A percentile compares a stretch with the other conserved stretches of the same genome.
phyloP scores from a whole-genome alignment of 176 grass and related monocot species.

The Oryza coarctata region DNA sequence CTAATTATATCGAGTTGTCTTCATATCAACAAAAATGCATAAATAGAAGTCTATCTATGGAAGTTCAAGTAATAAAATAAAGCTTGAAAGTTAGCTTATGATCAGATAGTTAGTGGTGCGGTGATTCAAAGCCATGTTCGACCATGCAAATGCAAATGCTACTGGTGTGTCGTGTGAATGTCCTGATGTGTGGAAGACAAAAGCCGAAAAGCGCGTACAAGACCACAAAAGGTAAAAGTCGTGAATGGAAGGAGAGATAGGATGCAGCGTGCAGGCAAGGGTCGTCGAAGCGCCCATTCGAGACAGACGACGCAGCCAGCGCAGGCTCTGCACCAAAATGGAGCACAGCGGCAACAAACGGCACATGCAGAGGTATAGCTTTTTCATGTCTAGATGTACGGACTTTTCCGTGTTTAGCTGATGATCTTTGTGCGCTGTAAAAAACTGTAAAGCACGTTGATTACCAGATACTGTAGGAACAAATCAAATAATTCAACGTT shows the following conservation, averaged over 20 bases:
- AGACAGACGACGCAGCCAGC: not conserved
- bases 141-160: too few species aligned
- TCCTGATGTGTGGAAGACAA: not conserved
- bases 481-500: too few species aligned
- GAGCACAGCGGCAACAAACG: not conserved
- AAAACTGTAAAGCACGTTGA: not conserved
- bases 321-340: not conserved
- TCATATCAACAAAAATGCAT: too few species aligned
- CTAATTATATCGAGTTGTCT: too few species aligned
- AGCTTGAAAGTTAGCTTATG: too few species aligned
- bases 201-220: not conserved
- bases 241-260: not conserved
- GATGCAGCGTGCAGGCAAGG: not conserved
- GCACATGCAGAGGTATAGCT: not conserved
- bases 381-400: not conserved
- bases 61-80: too few species aligned
- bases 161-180: not conserved
- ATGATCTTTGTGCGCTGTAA: not conserved
- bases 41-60: too few species aligned
- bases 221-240: not conserved
- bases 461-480: too few species aligned
- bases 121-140: too few species aligned
- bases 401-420: not conserved
- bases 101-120: not conserved
- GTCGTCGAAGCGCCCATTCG: not conserved